Conservation (phyloP, 1,139 yeast species). For the Taphrina communis region DNA sequence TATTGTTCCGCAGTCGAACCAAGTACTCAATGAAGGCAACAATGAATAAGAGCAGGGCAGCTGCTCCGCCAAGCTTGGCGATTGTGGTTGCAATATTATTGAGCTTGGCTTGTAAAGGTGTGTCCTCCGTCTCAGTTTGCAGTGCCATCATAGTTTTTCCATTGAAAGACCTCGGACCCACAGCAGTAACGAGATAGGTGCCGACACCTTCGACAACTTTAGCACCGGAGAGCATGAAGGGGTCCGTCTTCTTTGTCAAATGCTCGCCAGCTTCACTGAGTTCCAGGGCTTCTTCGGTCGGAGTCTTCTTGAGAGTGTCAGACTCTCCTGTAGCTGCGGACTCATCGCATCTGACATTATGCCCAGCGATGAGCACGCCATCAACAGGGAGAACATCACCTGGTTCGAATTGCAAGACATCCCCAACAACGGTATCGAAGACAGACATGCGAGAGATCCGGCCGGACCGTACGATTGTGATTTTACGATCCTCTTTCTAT, state of each 20-base stretch:
- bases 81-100: constrained; percentile 87
- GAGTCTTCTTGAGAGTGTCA: constrained; percentile 71
- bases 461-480: constrained; percentile 78
- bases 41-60: constrained; percentile 77
- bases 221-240: constrained; percentile 90
- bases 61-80: constrained; percentile 87
- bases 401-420: constrained; percentile 77
- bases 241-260: constrained; percentile 61
- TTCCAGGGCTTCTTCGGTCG: constrained; percentile 60
- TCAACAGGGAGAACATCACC: constrained; percentile 96
- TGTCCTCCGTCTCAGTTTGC: constrained; percentile 67
- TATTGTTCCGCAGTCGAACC: constrained; percentile 64
- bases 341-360: constrained; percentile 84
- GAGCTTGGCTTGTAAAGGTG: constrained; percentile 87
- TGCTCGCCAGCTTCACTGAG: constrained; percentile 48
- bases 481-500: constrained; percentile 81
- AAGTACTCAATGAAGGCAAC: constrained; percentile 79
- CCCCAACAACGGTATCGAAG: constrained; percentile 83
- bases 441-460: constrained; percentile 72
- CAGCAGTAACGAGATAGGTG: constrained; percentile 82
- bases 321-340: constrained; percentile 94
- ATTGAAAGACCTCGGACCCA: constrained; percentile 84
- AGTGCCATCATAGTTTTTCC: constrained; percentile 89
- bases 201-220: constrained; percentile 87
- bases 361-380: constrained; percentile 73